These are phyloP conservation scores for Botrytis paeoniae DNA, from an alignment of 2,329 filamentous ascomycete species.

Conservation along the genomic window DNA sequence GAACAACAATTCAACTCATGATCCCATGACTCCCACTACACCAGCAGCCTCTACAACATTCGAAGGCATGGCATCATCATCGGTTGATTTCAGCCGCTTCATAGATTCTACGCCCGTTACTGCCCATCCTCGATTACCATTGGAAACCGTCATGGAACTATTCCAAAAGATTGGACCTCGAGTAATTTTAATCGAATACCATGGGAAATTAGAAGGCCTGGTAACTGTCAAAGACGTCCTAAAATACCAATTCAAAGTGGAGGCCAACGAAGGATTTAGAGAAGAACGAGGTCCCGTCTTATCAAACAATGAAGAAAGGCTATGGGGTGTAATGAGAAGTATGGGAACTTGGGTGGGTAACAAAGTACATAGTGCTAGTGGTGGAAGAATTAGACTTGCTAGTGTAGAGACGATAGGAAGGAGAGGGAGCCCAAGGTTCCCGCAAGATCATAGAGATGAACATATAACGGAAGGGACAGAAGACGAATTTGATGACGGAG, in stretches of 20 bases:
- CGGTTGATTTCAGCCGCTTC: constrained; percentile 80
- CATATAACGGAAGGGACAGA: constrained; percentile 52
- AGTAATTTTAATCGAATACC: constrained; percentile 89
- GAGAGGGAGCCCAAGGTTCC: constrained; percentile 33
- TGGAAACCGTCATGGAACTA: constrained; percentile 97
- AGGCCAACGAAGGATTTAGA: constrained; percentile 74
- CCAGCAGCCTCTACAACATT: constrained; percentile 46
- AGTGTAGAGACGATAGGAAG: constrained; percentile 34
- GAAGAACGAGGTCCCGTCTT: constrained; percentile 47
- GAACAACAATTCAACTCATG: constrained; percentile 46
- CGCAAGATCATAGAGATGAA: constrained; percentile 27
- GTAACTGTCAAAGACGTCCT: constrained; percentile 97
- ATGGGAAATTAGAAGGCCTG: constrained; percentile 76
- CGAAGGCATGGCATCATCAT: constrained; percentile 56
- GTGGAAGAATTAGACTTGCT: constrained; percentile 55
- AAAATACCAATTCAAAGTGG: constrained; percentile 95
- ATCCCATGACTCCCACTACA: constrained; percentile 28
- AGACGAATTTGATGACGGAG: constrained; percentile 45
- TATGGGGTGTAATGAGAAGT: constrained; percentile 58
- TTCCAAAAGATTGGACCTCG: constrained; percentile 97
- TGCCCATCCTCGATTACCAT: constrained; percentile 82
- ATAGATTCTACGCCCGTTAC: constrained; percentile 87
- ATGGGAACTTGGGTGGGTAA: constrained; percentile 58
- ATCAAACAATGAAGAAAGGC: constrained; percentile 58
- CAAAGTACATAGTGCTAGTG: constrained; percentile 50